Percentiles rank a stretch among this genome's conserved stretches.
Conservation (phyloP, 164 flowering plant species). For the Nymphaea colorata region DNA sequence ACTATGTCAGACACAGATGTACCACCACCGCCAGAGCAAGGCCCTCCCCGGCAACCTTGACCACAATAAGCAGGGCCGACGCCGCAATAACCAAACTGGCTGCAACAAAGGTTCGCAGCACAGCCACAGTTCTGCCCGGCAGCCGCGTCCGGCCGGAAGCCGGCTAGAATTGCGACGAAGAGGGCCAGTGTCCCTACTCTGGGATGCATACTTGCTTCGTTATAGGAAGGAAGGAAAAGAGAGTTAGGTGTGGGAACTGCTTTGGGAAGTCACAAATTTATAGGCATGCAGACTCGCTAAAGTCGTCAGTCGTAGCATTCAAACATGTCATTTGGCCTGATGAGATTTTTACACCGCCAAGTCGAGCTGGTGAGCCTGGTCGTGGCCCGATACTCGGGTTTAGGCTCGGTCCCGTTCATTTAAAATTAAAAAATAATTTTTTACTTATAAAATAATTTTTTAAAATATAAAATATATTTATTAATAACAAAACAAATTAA, state of each 20-base stretch:
- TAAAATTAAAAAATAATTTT: no score
- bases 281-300: no score
- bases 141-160: not conserved
- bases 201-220: not conserved
- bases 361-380: no score
- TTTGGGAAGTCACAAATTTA: no score
- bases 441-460: no score
- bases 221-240: not conserved
- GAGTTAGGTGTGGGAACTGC: not conserved
- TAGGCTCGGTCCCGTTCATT: no score
- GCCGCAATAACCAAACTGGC: slow-evolving; percentile 11
- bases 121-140: slow-evolving; percentile 13
- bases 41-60: slow-evolving; percentile 10
- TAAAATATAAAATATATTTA: no score
- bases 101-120: slow-evolving; percentile 8
- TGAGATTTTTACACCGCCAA: no score
- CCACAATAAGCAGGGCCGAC: slow-evolving; percentile 9
- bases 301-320: no score
- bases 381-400: no score
- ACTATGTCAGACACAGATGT: slow-evolving; percentile 23
- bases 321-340: no score
- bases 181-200: not conserved
- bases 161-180: slow-evolving; percentile 6
- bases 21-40: slow-evolving; percentile 17
- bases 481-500: no score